Conservation (phyloP, 1,284 basidiomycete species). For the Ganoderma lingzhi region DNA sequence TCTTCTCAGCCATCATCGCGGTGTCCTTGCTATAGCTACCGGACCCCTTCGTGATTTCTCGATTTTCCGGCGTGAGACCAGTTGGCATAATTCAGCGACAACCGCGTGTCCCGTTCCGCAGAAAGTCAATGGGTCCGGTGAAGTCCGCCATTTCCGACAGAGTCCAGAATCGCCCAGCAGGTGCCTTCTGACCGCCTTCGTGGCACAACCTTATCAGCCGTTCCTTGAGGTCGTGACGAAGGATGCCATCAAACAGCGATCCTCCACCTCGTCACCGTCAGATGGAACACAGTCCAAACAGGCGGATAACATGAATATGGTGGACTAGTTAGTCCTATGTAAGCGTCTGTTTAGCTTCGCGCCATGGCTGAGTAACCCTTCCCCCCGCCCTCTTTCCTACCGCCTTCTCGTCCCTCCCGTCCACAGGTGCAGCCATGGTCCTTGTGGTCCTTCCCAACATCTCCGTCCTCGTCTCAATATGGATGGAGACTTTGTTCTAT, state of each 20-base stretch:
- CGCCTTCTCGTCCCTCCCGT: not conserved
- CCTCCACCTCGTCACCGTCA: too few species aligned
- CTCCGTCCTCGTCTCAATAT: not conserved
- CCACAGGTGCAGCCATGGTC: not conserved
- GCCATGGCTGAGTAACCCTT: not conserved
- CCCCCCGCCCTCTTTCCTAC: not conserved
- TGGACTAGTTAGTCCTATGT: not conserved
- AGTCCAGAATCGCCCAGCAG: not conserved
- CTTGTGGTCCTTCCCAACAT: not conserved
- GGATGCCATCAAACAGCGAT: not conserved
- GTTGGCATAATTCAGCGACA: not conserved
- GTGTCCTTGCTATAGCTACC: not conserved
- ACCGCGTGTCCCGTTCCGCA: not conserved
- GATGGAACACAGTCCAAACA: not conserved
- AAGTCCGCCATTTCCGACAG: not conserved
- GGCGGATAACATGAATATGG: not conserved
- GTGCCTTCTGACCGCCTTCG: not conserved
- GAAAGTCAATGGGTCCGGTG: not conserved
- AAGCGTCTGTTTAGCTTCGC: not conserved
- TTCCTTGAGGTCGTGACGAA: not conserved
- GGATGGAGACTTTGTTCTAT: not conserved
- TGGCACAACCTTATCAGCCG: not conserved
- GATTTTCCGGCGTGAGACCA: not conserved
- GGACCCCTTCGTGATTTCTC: not conserved
- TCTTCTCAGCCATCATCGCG: not conserved